Base-by-base conservation (phyloP, 768 basidiomycete species). In the Phylloporus sp. region DNA sequence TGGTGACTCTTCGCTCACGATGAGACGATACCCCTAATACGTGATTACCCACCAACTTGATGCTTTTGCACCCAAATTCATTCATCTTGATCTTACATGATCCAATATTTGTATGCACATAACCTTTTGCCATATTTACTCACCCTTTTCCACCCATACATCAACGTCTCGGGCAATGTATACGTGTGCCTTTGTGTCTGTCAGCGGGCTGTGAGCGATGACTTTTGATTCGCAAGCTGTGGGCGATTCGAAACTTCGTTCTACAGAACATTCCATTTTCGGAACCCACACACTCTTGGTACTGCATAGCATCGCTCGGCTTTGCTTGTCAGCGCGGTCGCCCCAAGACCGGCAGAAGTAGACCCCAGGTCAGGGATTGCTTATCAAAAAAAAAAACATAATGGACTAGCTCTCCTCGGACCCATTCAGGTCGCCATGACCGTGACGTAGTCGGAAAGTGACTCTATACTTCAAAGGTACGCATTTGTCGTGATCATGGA, bases 1-100 rank as follows among this genome's bases (percentile, higher is more conserved):
- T 17, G 53, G 45, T 60, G 49, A 40, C 42, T 18, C 38, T 34
- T 33, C 53, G 38, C 56, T 55, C 38, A 57, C 46, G 53, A 51
- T 39, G 49, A 64, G 40, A 46, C 29, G 56, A 66, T 68, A 68
- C 65, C 66, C 66, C 63, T 61, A 53, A 57, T 62, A 55, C 52
- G 53, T 48, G 52, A 65, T 65, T 62, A 64, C 64, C 64, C 60
- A 46, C 41, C 42, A 48, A 48, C 38, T n/a, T 51, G 34, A 48
- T 40, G 28, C 44, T 42, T 41, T 49, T 32, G 53, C 58, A 54
- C 33, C 49, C 33, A 11, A 20, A 44, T 29, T 35, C 47, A 47
- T 37, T 22, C 33, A 49, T 40, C 46, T 53, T 42, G 48, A 49
- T 47, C 46, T 55, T 52, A 57, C 54, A 53, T 53, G 61, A 50